Conservation (phyloP, 2,329 filamentous ascomycete species). For the Colletotrichum sp. region DNA sequence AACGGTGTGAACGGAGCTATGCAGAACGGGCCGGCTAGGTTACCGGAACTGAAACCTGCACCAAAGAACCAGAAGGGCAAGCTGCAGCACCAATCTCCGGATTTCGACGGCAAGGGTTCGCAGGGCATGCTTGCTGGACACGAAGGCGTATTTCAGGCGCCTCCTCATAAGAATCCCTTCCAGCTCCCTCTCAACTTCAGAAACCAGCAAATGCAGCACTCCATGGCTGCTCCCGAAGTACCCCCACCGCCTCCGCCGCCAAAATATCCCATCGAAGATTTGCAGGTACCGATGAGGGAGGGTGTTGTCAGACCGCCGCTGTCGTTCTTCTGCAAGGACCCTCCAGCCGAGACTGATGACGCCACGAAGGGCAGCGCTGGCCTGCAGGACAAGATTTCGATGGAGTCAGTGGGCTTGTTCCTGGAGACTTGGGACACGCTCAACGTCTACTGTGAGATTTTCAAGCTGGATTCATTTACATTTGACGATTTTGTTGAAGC, state of each 20-base stretch:
- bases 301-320: slow-evolving; percentile 73
- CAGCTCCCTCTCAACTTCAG: slow-evolving; percentile 50
- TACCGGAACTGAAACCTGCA: slow-evolving; percentile 77
- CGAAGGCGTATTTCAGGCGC: slow-evolving; percentile 43
- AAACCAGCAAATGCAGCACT: slow-evolving; percentile 46
- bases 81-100: slow-evolving; percentile 47
- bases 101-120: slow-evolving; percentile 49
- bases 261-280: slow-evolving; percentile 95
- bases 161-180: slow-evolving; percentile 51
- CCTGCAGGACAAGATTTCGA: slow-evolving; percentile 68
- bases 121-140: slow-evolving; percentile 27
- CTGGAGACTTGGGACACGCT: slow-evolving; percentile 96
- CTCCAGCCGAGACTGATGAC: slow-evolving; percentile 52
- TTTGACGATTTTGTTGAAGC: slow-evolving; percentile 96
- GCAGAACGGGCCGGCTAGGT: slow-evolving; percentile 53
- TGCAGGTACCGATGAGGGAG: slow-evolving; percentile 77
- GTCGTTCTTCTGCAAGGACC: slow-evolving; percentile 76
- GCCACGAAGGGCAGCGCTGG: slow-evolving; percentile 35
- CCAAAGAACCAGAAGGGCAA: slow-evolving; percentile 73
- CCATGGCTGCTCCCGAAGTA: slow-evolving; percentile 43
- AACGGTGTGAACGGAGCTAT: slow-evolving; percentile 45
- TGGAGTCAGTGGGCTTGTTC: slow-evolving; percentile 84
- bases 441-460: slow-evolving; percentile 97
- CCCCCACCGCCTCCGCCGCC: slow-evolving; percentile 76
- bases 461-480: slow-evolving; percentile 93